Percentiles rank a stretch among this genome's conserved stretches.
phyloP scores from a whole-genome alignment of 768 basidiomycete genomes.

The Termitomyces sp. region DNA sequence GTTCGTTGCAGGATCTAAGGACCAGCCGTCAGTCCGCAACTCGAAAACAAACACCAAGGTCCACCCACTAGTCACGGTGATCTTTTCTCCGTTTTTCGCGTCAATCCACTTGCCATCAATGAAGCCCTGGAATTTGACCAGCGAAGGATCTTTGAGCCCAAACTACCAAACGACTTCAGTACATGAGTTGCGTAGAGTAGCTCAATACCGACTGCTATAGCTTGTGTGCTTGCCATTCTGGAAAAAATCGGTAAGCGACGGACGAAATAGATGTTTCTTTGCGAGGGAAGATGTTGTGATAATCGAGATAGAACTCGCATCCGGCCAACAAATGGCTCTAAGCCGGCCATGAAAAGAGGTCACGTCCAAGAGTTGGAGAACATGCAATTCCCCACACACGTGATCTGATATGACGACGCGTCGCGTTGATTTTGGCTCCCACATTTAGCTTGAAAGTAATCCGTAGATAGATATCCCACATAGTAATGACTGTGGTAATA shows the following conservation, averaged over 20 bases:
- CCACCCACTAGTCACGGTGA: constrained; percentile 70
- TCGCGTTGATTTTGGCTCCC: no score
- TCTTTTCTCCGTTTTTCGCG: constrained; percentile 64
- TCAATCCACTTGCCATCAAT: constrained; percentile 87
- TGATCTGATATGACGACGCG: constrained; percentile 1
- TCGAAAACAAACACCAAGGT: neutral
- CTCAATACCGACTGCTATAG: constrained; percentile 25
- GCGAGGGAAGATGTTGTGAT: constrained; percentile 21
- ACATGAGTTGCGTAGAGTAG: neutral
- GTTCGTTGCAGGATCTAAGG: constrained; percentile 80
- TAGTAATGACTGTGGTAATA: neutral
- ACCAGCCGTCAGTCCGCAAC: neutral
- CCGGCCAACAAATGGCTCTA: constrained; percentile 9
- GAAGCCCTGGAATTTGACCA: constrained; percentile 71
- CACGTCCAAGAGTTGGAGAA: neutral
- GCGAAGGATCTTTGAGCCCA: constrained; percentile 68
- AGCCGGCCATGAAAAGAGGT: neutral
- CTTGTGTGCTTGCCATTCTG: constrained; percentile 59
- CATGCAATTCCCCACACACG: constrained; percentile 1
- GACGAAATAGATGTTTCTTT: constrained; percentile 13
- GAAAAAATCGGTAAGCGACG: constrained; percentile 5
- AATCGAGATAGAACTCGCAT: constrained; percentile 15
- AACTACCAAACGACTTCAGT: constrained; percentile 34
- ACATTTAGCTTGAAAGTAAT: no score
- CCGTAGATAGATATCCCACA: neutral